Conservation (phyloP, 164 flowering plant species). For the Vitis amurensis region DNA sequence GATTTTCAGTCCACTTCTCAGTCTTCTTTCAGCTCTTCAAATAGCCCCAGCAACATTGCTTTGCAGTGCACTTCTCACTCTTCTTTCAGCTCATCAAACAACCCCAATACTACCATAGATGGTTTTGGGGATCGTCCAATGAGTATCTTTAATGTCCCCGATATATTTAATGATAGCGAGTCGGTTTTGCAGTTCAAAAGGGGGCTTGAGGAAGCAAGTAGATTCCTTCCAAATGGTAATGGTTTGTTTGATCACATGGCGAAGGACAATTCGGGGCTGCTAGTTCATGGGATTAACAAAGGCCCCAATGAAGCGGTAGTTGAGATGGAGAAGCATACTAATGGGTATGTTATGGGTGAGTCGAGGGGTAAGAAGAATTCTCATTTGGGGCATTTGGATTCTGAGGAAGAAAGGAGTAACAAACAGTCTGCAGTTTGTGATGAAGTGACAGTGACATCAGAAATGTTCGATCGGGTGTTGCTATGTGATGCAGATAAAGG, state of each 20-base stretch:
- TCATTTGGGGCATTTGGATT: conserved; percentile 10
- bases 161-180: conserved; percentile 23
- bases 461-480: conserved; percentile 30
- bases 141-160: conserved; percentile 22
- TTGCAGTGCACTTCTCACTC: conserved; percentile 16
- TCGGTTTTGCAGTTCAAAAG: conserved; percentile 24
- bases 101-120: conserved; percentile 18
- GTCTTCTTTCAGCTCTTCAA: conserved; percentile 26
- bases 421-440: conserved; percentile 31
- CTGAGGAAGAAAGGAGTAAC: conserved; percentile 30
- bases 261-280: conserved; percentile 9
- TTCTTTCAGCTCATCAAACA: conserved; percentile 25
- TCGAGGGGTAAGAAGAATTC: conserved; percentile 24
- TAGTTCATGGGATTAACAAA: conserved; percentile 7
- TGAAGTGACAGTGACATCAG: conserved; percentile 23
- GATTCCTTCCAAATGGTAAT: conserved; percentile 39
- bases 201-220: conserved; percentile 49
- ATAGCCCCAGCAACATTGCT: background rate
- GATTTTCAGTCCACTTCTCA: conserved; percentile 1
- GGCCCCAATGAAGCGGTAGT: too few species aligned
- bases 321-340: conserved; percentile 22
- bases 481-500: conserved; percentile 19
- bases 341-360: background rate
- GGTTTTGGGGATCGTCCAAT: conserved; percentile 32
- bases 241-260: conserved; percentile 19